Evolutionary conservation across 164 flowering plant genomes (phyloP).

Genomic region (Sedum album): DNA sequence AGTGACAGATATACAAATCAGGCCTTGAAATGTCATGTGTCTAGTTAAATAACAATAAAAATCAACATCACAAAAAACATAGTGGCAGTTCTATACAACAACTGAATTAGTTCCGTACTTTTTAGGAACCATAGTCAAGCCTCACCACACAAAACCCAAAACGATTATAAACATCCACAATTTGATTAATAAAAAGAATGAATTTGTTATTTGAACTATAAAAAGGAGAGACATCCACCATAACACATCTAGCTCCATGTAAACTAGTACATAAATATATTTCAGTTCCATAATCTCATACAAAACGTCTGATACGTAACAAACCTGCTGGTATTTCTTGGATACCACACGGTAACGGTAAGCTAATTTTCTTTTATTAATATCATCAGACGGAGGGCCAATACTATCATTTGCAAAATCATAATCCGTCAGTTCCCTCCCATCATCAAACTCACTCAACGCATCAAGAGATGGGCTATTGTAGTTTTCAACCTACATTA

Average conservation of each 20-base stretch:
- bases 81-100: background rate
- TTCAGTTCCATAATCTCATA: too few relatives aligned
- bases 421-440: constrained; percentile 63
- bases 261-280: background rate
- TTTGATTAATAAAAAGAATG: background rate
- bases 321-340: constrained; percentile 65
- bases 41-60: background rate
- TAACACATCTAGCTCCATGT: background rate
- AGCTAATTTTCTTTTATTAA: constrained; percentile 64
- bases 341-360: constrained; percentile 67
- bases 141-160: background rate
- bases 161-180: background rate
- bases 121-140: background rate
- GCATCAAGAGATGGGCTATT: constrained; percentile 69
- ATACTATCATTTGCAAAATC: constrained; percentile 68
- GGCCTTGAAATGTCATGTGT: too few relatives aligned
- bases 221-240: background rate
- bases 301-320: background rate
- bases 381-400: constrained; percentile 46
- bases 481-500: constrained; percentile 66
- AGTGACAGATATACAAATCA: too few relatives aligned
- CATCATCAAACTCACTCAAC: constrained; percentile 69
- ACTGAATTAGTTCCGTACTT: background rate
- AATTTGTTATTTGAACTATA: background rate
- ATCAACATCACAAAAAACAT: background rate